A percentile compares a stretch with the other conserved stretches of the same genome.
phyloP scores from a whole-genome alignment of 306 rosid genomes.

The Cucurbita argyrosperma region DNA sequence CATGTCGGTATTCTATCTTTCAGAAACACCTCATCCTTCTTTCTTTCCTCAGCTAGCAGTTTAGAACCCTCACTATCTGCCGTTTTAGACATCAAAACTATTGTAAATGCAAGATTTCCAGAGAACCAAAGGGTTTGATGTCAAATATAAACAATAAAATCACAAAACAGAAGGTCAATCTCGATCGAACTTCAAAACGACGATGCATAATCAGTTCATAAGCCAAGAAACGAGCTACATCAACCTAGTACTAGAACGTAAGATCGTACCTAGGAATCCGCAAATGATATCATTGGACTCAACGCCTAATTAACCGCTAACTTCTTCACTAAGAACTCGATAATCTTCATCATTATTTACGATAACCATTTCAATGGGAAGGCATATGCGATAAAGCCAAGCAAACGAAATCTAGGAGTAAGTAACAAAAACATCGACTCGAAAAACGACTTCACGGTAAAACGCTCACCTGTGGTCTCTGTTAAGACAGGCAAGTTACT shows the following conservation, averaged over 20 bases:
- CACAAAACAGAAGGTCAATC: neutral
- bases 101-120: neutral
- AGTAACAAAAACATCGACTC: neutral
- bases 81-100: constrained; percentile 4
- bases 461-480: constrained; percentile 42
- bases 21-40: constrained; percentile 54
- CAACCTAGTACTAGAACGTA: neutral
- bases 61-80: constrained; percentile 42
- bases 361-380: neutral
- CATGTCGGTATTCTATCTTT: constrained; percentile 73
- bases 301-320: neutral
- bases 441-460: neutral
- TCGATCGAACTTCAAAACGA: neutral
- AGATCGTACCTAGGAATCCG: neutral
- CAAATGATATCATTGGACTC: neutral
- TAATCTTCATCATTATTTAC: no score
- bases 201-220: neutral
- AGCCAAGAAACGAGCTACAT: neutral
- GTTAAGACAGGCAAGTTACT: constrained; percentile 44
- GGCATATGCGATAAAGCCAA: no score
- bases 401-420: no score
- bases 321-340: neutral
- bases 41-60: constrained; percentile 33
- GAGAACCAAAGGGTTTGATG: neutral
- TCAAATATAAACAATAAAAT: neutral